phyloP scores from a whole-genome alignment of 2,329 filamentous ascomycete genomes.

The Penicillium sumatraense region DNA sequence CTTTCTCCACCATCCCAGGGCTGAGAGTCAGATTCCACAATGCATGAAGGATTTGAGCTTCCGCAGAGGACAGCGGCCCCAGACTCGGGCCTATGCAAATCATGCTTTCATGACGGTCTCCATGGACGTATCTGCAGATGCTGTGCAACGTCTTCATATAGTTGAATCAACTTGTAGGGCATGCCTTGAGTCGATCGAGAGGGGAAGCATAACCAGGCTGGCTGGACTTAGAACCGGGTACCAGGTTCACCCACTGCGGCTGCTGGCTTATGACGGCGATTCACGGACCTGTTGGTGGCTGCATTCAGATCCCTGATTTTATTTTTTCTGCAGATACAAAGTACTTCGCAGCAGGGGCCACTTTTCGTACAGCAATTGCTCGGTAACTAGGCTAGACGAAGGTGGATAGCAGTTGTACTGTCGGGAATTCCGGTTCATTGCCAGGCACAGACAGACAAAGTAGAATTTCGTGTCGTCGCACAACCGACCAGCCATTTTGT shows the following conservation, averaged over 20 bases:
- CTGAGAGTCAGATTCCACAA: not conserved
- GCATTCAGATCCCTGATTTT: not conserved
- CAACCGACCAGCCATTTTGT: not conserved
- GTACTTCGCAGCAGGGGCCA: not conserved
- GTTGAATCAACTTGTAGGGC: not conserved
- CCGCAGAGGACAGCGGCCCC: not conserved
- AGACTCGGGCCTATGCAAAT: not conserved
- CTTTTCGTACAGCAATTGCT: not conserved
- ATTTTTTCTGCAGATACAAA: not conserved
- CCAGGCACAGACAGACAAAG: not conserved
- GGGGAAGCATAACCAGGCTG: slow-evolving; percentile 1
- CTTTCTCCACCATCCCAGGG: not conserved
- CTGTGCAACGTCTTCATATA: not conserved
- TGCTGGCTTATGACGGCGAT: not conserved
- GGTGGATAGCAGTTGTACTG: not conserved
- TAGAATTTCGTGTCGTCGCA: slow-evolving; percentile 9
- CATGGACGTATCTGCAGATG: not conserved
- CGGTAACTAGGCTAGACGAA: not conserved
- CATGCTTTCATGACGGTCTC: not conserved
- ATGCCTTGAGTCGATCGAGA: not conserved
- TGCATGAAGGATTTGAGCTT: slow-evolving; percentile 1
- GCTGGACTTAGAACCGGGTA: slow-evolving; percentile 1
- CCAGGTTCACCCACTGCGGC: not conserved
- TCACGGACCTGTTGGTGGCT: slow-evolving; percentile 3
- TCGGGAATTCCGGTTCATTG: not conserved